A percentile compares a stretch with the other conserved stretches of the same genome.
Evolutionary conservation across 2,329 filamentous ascomycete species (phyloP).

Genomic region (Trichoderma sp.): DNA sequence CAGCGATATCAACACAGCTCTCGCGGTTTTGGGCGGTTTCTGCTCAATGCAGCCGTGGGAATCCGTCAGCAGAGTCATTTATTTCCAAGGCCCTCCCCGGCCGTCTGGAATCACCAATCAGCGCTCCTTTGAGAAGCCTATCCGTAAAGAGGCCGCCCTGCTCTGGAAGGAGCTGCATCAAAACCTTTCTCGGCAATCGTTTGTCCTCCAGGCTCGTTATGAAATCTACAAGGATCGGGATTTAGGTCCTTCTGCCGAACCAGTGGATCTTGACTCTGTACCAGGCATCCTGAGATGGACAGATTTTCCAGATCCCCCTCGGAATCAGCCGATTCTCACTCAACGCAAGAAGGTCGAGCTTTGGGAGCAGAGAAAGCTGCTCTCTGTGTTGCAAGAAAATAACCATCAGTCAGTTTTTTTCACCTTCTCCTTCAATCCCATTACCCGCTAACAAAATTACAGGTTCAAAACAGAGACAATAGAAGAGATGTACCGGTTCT

Average conservation of each 20-base stretch:
- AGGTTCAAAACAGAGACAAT: slow-evolving; percentile 54
- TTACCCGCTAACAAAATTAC: background rate
- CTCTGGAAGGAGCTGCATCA: slow-evolving; percentile 55
- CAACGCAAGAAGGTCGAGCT: slow-evolving; percentile 57
- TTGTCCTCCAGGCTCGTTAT: slow-evolving; percentile 54
- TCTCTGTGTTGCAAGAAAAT: slow-evolving; percentile 49
- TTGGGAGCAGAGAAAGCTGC: slow-evolving; percentile 48
- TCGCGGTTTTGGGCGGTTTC: slow-evolving; percentile 54
- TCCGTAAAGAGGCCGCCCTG: slow-evolving; percentile 36
- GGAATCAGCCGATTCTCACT: slow-evolving; percentile 44
- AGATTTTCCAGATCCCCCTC: slow-evolving; percentile 58
- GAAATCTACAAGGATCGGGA: slow-evolving; percentile 48
- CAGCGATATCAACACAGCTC: slow-evolving; percentile 46
- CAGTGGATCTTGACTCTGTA: slow-evolving; percentile 40
- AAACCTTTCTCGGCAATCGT: slow-evolving; percentile 55
- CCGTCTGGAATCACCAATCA: slow-evolving; percentile 46
- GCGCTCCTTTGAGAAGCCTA: slow-evolving; percentile 37
- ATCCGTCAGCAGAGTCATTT: slow-evolving; percentile 49
- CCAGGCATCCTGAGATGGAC: slow-evolving; percentile 54
- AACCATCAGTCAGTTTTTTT: slow-evolving; percentile 44
- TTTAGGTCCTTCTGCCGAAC: slow-evolving; percentile 38
- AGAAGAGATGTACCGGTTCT: slow-evolving; percentile 53
- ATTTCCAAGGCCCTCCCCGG: slow-evolving; percentile 48
- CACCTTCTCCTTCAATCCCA: background rate
- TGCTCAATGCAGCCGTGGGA: slow-evolving; percentile 54